Conservation (phyloP, 371 early-diverging fungal species). For the Capniomyces stellatus region DNA sequence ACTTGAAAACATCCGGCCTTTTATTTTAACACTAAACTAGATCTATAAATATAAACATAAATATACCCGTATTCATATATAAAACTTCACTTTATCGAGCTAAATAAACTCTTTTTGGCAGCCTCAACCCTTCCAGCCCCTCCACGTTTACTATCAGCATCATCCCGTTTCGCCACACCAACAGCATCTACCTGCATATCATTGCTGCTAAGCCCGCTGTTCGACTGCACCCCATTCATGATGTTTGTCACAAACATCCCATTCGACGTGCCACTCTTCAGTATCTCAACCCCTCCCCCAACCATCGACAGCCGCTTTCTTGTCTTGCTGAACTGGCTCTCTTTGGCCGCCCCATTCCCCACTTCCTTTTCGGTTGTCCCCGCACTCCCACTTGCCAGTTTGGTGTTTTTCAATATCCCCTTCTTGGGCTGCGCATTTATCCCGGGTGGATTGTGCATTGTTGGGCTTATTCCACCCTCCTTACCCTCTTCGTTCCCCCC, state of each 20-base stretch:
- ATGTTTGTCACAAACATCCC: background rate
- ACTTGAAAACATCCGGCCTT: too few species aligned
- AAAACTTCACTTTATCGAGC: background rate
- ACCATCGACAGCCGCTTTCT: background rate
- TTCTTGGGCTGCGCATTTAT: constrained; percentile 1
- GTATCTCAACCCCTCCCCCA: background rate
- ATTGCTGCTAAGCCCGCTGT: too few species aligned
- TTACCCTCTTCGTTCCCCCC: background rate
- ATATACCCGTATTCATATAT: background rate
- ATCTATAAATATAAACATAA: background rate
- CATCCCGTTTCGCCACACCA: too few species aligned
- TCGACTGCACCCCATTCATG: too few species aligned
- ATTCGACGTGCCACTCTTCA: background rate
- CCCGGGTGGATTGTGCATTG: background rate
- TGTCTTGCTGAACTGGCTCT: background rate
- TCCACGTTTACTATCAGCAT: too few species aligned
- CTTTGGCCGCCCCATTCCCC: background rate
- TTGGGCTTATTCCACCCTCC: background rate
- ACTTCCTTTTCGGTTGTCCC: background rate
- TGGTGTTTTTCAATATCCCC: constrained; percentile 3
- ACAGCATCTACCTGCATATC: too few species aligned
- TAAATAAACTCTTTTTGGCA: too few species aligned
- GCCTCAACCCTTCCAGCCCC: too few species aligned
- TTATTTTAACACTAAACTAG: too few species aligned
- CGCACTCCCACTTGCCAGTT: background rate